These are phyloP conservation scores for Aspergillus novofumigatus DNA, from an alignment of 2,329 filamentous ascomycete species.

Conservation along the genomic window DNA sequence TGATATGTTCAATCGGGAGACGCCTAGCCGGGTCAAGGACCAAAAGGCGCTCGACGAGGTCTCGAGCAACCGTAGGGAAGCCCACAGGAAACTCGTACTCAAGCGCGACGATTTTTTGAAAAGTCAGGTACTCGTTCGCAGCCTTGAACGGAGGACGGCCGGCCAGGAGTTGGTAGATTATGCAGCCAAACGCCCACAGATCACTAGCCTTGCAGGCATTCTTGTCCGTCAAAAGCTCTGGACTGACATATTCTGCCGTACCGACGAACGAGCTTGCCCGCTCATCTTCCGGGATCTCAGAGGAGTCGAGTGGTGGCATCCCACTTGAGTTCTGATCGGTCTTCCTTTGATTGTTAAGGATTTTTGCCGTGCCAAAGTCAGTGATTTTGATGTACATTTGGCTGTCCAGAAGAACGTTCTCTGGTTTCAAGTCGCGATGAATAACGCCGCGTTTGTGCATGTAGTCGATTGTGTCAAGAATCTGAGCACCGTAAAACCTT, in stretches of 20 bases:
- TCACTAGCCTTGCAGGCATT: slow-evolving; percentile 97
- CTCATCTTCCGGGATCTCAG: slow-evolving; percentile 60
- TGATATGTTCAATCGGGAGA: slow-evolving; percentile 91
- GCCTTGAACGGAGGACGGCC: slow-evolving; percentile 97
- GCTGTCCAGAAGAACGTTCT: slow-evolving; percentile 91
- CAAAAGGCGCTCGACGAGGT: slow-evolving; percentile 83
- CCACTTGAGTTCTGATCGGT: slow-evolving; percentile 43
- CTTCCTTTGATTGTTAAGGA: slow-evolving; percentile 59
- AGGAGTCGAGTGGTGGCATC: slow-evolving; percentile 45
- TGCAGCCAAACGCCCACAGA: slow-evolving; percentile 97
- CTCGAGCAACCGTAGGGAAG: slow-evolving; percentile 79
- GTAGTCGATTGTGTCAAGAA: slow-evolving; percentile 92
- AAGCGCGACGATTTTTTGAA: slow-evolving; percentile 93
- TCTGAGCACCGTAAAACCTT: slow-evolving; percentile 90
- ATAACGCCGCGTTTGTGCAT: slow-evolving; percentile 97
- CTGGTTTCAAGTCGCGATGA: slow-evolving; percentile 92
- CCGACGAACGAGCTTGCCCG: slow-evolving; percentile 93
- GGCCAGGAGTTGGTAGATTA: slow-evolving; percentile 91
- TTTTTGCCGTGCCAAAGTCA: slow-evolving; percentile 97
- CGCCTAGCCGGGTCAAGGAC: slow-evolving; percentile 82
- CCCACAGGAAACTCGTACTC: slow-evolving; percentile 91
- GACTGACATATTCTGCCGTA: slow-evolving; percentile 96
- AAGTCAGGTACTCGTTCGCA: slow-evolving; percentile 91
- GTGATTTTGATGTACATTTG: slow-evolving; percentile 99
- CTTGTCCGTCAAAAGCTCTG: slow-evolving; percentile 93